These are phyloP conservation scores for Rhodocollybia butyracea DNA, from an alignment of 768 basidiomycete genomes.

Conservation along the genomic window DNA sequence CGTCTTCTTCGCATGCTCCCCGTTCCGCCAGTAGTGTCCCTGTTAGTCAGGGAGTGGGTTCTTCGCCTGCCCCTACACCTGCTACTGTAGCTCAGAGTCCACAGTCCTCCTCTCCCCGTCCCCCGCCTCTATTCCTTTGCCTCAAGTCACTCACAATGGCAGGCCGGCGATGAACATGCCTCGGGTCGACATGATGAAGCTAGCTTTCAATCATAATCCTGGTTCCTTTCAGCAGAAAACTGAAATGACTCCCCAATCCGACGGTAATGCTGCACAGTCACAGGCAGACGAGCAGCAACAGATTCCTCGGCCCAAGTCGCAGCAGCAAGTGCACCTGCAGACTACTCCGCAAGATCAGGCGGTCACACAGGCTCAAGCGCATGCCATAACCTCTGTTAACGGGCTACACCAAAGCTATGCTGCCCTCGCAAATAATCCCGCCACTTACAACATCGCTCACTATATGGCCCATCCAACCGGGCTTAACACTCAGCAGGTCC, in stretches of 20 bases:
- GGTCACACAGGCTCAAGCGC: constrained; percentile 10
- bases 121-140: constrained; percentile 20
- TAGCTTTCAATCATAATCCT: constrained; percentile 13
- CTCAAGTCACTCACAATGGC: constrained; percentile 12
- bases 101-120: constrained; percentile 28
- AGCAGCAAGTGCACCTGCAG: constrained; percentile 45
- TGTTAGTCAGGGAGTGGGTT: background rate
- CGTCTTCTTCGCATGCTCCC: background rate
- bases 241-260: background rate
- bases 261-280: background rate
- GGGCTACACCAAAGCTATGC: constrained; percentile 26
- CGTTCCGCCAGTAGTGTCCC: background rate
- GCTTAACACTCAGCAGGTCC: constrained; percentile 56
- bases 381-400: constrained; percentile 16
- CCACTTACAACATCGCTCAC: constrained; percentile 29
- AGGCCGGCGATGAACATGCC: constrained; percentile 45
- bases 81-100: too few relatives aligned
- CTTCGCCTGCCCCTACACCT: background rate
- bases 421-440: constrained; percentile 18
- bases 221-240: constrained; percentile 15
- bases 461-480: constrained; percentile 24
- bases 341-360: background rate
- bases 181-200: constrained; percentile 33
- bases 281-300: constrained; percentile 9
- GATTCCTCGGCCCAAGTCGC: constrained; percentile 25